Evolutionary conservation across 2,329 filamentous ascomycete species (phyloP).

Genomic region (Elsinoe perseae): DNA sequence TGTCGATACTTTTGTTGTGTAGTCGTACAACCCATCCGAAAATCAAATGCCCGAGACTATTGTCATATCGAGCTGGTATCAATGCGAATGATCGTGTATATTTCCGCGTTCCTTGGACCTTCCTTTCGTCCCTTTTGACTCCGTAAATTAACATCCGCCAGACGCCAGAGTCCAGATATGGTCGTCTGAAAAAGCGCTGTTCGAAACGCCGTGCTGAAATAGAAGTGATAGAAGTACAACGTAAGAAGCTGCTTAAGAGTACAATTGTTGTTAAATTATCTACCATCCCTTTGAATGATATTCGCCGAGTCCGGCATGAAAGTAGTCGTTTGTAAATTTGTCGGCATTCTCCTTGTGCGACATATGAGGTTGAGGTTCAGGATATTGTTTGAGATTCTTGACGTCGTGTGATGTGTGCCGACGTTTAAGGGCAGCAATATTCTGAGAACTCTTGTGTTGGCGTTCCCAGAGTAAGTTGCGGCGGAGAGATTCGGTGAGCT

Average conservation of each 20-base stretch:
- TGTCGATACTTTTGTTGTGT: not conserved
- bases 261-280: conserved; percentile 15
- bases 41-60: conserved; percentile 11
- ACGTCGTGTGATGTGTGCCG: conserved; percentile 87
- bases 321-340: conserved; percentile 78
- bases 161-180: not conserved
- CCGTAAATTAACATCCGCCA: conserved; percentile 1
- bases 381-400: conserved; percentile 76
- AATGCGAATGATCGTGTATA: conserved; percentile 15
- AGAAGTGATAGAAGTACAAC: conserved; percentile 16
- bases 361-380: conserved; percentile 52
- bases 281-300: conserved; percentile 86
- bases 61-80: conserved; percentile 15
- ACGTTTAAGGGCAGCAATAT: conserved; percentile 80
- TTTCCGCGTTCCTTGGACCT: not conserved
- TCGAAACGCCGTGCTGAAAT: conserved; percentile 17
- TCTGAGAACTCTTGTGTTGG: conserved; percentile 84
- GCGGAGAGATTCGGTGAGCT: conserved; percentile 85
- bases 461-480: conserved; percentile 91
- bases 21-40: conserved; percentile 6
- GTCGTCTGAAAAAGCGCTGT: conserved; percentile 1
- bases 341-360: conserved; percentile 36
- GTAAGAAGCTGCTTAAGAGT: not conserved
- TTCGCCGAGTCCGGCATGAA: conserved; percentile 71
- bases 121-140: not conserved